These are phyloP conservation scores for Heterobasidion irregulare DNA, from an alignment of 1,284 basidiomycete species.

Conservation along the genomic window DNA sequence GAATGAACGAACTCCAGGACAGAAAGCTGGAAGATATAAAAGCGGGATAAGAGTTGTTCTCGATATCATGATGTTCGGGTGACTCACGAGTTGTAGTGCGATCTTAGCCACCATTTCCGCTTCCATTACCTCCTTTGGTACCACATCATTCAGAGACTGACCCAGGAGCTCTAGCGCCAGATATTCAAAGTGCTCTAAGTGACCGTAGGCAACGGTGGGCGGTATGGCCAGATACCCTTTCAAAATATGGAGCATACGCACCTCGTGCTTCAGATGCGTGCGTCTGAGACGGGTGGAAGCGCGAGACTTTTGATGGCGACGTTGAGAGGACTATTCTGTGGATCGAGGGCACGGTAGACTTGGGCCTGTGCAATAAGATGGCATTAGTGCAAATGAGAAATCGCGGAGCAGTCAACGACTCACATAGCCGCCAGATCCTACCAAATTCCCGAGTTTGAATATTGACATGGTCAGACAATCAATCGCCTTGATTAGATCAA, in stretches of 20 bases:
- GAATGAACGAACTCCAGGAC: conserved; percentile 5
- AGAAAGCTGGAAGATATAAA: neutral
- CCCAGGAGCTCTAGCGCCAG: neutral
- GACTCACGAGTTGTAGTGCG: neutral
- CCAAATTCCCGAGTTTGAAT: too few relatives aligned
- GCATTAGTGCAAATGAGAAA: too few relatives aligned
- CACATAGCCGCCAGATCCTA: too few relatives aligned
- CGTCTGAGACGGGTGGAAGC: neutral
- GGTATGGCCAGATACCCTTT: neutral
- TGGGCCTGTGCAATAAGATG: too few relatives aligned
- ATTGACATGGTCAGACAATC: too few relatives aligned
- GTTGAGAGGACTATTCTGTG: neutral
- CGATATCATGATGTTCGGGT: neutral
- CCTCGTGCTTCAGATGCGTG: neutral
- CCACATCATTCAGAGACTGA: neutral
- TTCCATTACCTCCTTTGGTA: neutral
- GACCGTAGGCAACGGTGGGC: neutral
- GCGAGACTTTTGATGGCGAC: neutral
- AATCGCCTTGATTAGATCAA: too few relatives aligned
- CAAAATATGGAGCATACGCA: neutral
- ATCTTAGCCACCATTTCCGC: neutral
- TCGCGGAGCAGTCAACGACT: too few relatives aligned
- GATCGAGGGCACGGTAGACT: too few relatives aligned
- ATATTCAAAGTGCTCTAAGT: neutral
- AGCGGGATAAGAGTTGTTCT: neutral